phyloP scores from a whole-genome alignment of 345 rosid species.

The Rhodamnia rubescens region DNA sequence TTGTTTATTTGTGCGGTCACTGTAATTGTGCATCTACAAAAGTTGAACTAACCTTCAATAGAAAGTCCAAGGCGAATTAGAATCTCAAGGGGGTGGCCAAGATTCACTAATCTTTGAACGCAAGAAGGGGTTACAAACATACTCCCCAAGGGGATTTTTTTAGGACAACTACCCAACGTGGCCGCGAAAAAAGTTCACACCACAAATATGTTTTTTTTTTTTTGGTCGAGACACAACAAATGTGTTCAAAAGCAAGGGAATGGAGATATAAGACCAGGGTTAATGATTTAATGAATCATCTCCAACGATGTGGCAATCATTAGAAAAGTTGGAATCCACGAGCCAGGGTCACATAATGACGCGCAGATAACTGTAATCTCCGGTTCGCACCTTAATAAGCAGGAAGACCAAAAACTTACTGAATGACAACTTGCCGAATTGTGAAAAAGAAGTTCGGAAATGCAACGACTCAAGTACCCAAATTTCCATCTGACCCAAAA shows the following conservation, averaged over 20 bases:
- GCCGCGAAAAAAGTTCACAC: neutral
- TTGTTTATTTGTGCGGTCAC: neutral
- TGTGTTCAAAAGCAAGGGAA: neutral
- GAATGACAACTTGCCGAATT: neutral
- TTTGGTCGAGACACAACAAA: too few relatives aligned
- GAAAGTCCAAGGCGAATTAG: neutral
- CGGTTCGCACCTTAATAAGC: neutral
- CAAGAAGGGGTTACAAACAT: neutral
- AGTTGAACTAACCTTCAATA: neutral
- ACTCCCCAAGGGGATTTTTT: neutral
- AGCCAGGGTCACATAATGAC: neutral
- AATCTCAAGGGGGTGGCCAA: neutral
- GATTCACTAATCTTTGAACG: neutral
- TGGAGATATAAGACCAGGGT: neutral
- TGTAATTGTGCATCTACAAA: neutral
- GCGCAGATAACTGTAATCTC: neutral
- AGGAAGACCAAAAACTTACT: neutral
- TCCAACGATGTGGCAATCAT: neutral
- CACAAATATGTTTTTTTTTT: neutral
- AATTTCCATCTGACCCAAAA: neutral
- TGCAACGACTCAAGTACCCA: neutral
- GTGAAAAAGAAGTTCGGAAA: neutral
- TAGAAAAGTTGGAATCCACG: neutral
- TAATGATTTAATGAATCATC: neutral
- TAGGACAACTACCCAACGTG: neutral